A percentile compares a stretch with the other conserved stretches of the same genome.
These are phyloP conservation scores for Penicillium thymicola DNA, from an alignment of 2,329 filamentous ascomycete genomes.

Conservation along the genomic window DNA sequence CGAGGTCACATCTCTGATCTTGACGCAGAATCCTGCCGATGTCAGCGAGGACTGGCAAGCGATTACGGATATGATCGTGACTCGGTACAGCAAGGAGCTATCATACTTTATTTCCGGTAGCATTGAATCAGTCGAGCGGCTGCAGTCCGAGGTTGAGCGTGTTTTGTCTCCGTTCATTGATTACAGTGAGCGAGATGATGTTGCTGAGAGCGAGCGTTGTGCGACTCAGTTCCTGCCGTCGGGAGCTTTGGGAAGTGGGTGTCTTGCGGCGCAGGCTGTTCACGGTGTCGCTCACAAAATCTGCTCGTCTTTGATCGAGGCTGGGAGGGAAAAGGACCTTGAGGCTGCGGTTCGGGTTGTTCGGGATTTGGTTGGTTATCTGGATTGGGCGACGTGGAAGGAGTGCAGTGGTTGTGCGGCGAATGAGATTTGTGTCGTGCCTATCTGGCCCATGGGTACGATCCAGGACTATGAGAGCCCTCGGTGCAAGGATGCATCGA, in stretches of 20 bases:
- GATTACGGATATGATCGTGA: constrained; percentile 62
- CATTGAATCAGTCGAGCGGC: constrained; percentile 17
- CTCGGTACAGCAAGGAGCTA: constrained; percentile 59
- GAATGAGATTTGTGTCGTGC: constrained; percentile 59
- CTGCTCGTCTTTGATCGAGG: constrained; percentile 32
- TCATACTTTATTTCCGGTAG: constrained; percentile 32
- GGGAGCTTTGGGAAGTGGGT: constrained; percentile 1
- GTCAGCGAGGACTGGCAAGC: constrained; percentile 61
- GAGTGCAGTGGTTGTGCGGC: constrained; percentile 52
- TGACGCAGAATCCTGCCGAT: constrained; percentile 28
- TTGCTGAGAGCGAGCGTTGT: constrained; percentile 32
- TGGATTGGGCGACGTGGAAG: constrained; percentile 62
- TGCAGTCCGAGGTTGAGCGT: constrained; percentile 30
- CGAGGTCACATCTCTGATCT: constrained; percentile 47
- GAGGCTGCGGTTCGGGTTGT: constrained; percentile 31
- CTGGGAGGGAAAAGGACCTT: constrained; percentile 21
- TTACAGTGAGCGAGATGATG: constrained; percentile 27
- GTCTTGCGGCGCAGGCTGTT: constrained; percentile 30
- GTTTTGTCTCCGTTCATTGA: constrained; percentile 38
- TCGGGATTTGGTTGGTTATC: constrained; percentile 45
- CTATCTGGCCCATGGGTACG: constrained; percentile 61
- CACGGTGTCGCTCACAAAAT: constrained; percentile 29
- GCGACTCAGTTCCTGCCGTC: constrained; percentile 35
- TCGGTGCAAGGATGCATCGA: constrained; percentile 38
- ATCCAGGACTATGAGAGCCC: constrained; percentile 54